A percentile compares a stretch with the other conserved stretches of the same genome.
Evolutionary conservation across 2,329 filamentous ascomycete species (phyloP).

Genomic region (Fusarium nygamai): DNA sequence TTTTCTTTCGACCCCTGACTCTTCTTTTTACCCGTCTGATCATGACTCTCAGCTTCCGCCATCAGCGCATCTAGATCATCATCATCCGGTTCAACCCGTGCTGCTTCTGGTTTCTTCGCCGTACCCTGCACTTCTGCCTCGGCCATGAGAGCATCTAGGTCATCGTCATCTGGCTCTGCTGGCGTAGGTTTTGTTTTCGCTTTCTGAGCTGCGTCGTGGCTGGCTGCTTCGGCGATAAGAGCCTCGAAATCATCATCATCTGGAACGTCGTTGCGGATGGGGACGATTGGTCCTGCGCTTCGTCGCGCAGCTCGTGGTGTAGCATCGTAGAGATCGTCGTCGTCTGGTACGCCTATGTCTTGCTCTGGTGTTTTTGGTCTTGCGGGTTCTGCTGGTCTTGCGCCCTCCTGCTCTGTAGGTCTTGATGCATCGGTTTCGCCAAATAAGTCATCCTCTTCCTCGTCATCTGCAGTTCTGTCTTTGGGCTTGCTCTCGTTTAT

Average conservation of each 20-base stretch:
- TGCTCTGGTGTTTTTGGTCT: conserved; percentile 42
- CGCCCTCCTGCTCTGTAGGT: conserved; percentile 34
- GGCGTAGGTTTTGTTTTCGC: conserved; percentile 19
- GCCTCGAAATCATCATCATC: conserved; percentile 65
- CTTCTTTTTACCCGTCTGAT: conserved; percentile 6
- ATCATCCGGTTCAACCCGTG: conserved; percentile 46
- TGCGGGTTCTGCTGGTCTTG: conserved; percentile 50
- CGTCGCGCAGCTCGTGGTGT: conserved; percentile 52
- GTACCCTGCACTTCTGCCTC: conserved; percentile 52
- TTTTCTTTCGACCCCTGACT: neutral
- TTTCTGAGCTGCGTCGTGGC: conserved; percentile 27
- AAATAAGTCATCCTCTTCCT: conserved; percentile 21
- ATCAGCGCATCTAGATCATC: conserved; percentile 64
- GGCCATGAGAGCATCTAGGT: conserved; percentile 63
- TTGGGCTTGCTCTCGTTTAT: conserved; percentile 79
- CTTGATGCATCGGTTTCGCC: conserved; percentile 41
- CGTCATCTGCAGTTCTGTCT: conserved; percentile 46
- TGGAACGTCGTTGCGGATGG: conserved; percentile 38
- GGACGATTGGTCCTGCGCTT: conserved; percentile 29
- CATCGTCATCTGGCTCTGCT: conserved; percentile 53
- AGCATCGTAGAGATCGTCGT: conserved; percentile 65
- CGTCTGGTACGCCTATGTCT: conserved; percentile 49
- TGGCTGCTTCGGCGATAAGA: conserved; percentile 61
- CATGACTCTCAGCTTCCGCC: conserved; percentile 56
- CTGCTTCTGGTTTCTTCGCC: conserved; percentile 21